These are phyloP conservation scores for Tylopilus orsonianus DNA, from an alignment of 1,284 basidiomycete species.

Conservation along the genomic window DNA sequence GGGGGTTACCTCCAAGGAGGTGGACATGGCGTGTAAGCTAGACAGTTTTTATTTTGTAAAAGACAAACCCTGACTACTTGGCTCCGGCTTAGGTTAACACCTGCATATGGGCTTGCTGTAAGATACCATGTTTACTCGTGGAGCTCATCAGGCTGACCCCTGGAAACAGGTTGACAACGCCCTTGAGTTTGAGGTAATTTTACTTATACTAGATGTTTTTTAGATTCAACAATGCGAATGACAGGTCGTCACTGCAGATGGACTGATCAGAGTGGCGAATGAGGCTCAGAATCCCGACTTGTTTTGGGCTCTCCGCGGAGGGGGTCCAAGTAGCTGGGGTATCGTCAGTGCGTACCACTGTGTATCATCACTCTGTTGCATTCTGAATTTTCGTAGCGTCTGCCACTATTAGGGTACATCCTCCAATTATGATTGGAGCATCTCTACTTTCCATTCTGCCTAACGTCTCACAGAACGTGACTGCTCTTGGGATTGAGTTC, in stretches of 20 bases:
- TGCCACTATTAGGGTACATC: constrained; percentile 15
- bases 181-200: constrained; percentile 20
- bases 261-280: constrained; percentile 17
- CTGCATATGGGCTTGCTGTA: constrained; percentile 23
- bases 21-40: constrained; percentile 22
- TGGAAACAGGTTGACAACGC: constrained; percentile 14
- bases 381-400: constrained; percentile 13
- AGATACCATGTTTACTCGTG: not conserved
- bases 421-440: constrained; percentile 11
- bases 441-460: constrained; percentile 15
- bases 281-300: constrained; percentile 24
- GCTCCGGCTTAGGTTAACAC: constrained; percentile 9
- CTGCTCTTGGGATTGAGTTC: constrained; percentile 18
- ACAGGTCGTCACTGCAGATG: constrained; percentile 26
- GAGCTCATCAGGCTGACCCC: not conserved
- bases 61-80: not conserved
- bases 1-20: constrained; percentile 30
- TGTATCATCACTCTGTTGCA: not conserved
- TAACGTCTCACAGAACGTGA: constrained; percentile 8
- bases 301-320: constrained; percentile 28
- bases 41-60: not conserved
- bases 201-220: not conserved
- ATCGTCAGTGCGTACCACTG: constrained; percentile 21
- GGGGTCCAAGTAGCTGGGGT: constrained; percentile 29
- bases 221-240: not conserved